Evolutionary conservation across 441 rosid genomes (phyloP).

Genomic region (Kokia cookei): DNA sequence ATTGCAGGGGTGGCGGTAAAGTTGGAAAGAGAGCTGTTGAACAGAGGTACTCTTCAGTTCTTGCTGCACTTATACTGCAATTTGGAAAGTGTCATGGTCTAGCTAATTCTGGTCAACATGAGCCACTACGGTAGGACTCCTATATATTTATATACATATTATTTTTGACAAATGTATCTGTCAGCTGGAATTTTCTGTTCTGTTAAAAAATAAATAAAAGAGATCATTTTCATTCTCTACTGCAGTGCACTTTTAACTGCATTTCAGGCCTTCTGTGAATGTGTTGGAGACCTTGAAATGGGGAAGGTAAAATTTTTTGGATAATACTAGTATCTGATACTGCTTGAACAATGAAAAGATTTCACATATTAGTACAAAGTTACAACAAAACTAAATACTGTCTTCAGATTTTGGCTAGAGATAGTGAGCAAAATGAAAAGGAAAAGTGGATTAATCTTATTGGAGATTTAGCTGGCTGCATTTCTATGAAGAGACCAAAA

Average conservation of each 20-base stretch:
- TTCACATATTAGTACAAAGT: constrained; percentile 8
- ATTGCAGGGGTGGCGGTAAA: constrained; percentile 93
- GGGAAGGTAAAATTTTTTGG: constrained; percentile 66
- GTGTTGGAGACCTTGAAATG: constrained; percentile 99
- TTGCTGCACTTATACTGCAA: constrained; percentile 86
- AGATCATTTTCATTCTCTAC: constrained; percentile 5
- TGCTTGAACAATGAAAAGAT: constrained; percentile 1
- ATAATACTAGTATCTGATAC: neutral
- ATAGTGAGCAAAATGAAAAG: constrained; percentile 76
- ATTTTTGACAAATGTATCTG: constrained; percentile 7
- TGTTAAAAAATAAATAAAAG: constrained; percentile 4
- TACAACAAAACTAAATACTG: constrained; percentile 3
- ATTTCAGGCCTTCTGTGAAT: constrained; percentile 97
- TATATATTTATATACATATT: neutral
- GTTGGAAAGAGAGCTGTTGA: constrained; percentile 92
- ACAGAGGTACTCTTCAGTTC: constrained; percentile 85
- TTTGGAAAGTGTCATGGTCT: constrained; percentile 94
- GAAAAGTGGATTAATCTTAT: constrained; percentile 96
- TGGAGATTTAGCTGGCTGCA: constrained; percentile 84
- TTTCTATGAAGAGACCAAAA: constrained; percentile 97
- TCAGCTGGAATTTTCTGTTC: constrained; percentile 6
- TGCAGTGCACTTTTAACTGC: constrained; percentile 89
- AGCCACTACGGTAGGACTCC: constrained; percentile 63
- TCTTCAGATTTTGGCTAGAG: constrained; percentile 86
- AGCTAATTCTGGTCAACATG: constrained; percentile 81